phyloP scores from a whole-genome alignment of 148 eudicot species.

The Rhododendron williamsianum region DNA sequence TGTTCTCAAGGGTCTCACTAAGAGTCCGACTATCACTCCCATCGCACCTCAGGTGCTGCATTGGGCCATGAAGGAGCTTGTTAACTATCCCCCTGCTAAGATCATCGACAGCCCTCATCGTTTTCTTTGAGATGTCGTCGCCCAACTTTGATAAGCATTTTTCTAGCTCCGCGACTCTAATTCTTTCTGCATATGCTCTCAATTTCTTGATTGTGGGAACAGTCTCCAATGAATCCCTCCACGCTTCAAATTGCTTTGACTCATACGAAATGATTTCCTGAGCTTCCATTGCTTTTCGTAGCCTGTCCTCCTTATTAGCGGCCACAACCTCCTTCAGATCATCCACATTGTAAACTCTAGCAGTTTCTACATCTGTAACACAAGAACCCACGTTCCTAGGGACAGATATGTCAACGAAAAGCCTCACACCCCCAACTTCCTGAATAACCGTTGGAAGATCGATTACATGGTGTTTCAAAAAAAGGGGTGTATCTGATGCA shows the following conservation, averaged over 20 bases:
- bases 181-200: constrained; percentile 90
- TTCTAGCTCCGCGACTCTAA: constrained; percentile 72
- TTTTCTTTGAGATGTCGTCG: constrained; percentile 65
- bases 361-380: constrained; percentile 45
- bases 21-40: constrained; percentile 83
- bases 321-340: constrained; percentile 96
- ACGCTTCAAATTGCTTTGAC: constrained; percentile 74
- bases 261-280: constrained; percentile 67
- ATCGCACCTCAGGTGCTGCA: constrained; percentile 93
- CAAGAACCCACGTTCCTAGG: constrained; percentile 89
- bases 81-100: constrained; percentile 87
- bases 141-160: constrained; percentile 80
- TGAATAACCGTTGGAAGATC: constrained; percentile 54
- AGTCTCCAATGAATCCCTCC: constrained; percentile 93
- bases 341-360: constrained; percentile 77
- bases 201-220: constrained; percentile 92
- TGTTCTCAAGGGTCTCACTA: constrained; percentile 80
- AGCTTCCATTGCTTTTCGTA: constrained; percentile 90
- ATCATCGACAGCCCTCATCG: constrained; percentile 69
- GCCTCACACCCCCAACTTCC: constrained; percentile 63
- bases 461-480: constrained; percentile 55
- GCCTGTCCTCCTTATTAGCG: constrained; percentile 85
- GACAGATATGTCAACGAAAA: constrained; percentile 83
- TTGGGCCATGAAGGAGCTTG: constrained; percentile 88
- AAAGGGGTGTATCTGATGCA: constrained; percentile 63